Conservation (phyloP, 257 asterid genomes). For the Anisodus acutangulus region DNA sequence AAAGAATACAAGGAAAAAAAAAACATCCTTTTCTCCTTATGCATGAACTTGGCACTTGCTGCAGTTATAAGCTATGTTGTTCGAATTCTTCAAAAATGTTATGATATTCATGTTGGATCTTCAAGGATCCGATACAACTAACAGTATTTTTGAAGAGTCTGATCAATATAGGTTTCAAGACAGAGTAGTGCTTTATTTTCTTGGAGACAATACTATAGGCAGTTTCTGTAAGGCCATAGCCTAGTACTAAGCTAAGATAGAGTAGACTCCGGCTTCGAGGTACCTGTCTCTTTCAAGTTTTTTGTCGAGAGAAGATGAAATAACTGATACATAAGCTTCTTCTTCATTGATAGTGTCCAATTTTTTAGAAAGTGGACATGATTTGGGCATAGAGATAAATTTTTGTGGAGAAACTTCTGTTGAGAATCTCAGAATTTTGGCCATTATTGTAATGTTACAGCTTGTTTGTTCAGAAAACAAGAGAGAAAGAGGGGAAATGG, state of each 20-base stretch:
- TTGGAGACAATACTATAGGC: neutral
- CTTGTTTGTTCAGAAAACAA: neutral
- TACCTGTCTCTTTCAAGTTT: slow-evolving; percentile 31
- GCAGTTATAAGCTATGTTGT: neutral
- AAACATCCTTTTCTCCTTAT: neutral
- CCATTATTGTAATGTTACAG: slow-evolving; percentile 37
- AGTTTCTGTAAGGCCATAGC: neutral
- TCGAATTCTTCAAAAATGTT: neutral
- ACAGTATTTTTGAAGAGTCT: neutral
- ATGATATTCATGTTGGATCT: neutral
- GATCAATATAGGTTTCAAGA: neutral
- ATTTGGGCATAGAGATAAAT: slow-evolving; percentile 43
- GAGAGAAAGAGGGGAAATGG: neutral
- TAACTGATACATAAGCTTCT: slow-evolving; percentile 48
- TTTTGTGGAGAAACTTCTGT: slow-evolving; percentile 69
- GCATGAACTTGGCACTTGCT: neutral
- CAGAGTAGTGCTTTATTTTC: neutral
- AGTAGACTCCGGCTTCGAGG: slow-evolving; percentile 22
- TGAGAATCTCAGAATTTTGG: slow-evolving; percentile 46
- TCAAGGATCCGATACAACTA: neutral
- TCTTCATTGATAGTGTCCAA: slow-evolving; percentile 69
- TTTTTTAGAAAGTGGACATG: slow-evolving; percentile 45
- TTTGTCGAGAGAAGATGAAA: slow-evolving; percentile 33
- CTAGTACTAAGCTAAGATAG: slow-evolving; percentile 29
- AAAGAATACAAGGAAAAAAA: neutral